Evolutionary conservation across 225 moss, liverwort and hornwort species (phyloP), one percentile per base, ranked within the genome.

Genomic region (Lunularia cruciata): DNA sequence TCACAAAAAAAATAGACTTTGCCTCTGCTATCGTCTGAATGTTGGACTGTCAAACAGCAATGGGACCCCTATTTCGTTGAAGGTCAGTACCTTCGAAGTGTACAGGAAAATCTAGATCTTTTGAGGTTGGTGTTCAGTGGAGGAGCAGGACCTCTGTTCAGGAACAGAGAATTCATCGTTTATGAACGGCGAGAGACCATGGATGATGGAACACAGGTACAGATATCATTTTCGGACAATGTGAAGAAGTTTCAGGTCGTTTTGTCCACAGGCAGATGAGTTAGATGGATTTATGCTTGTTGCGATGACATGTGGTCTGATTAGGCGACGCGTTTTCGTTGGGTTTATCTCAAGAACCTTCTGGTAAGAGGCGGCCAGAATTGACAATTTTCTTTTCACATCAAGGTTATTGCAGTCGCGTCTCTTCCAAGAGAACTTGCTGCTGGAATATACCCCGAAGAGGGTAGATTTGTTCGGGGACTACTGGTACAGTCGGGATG

Each of bases 181-280:
- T 85, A 85, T 57, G 85, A 85, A 74, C 73, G 85, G n/a, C 79
- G 82, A 23, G 82, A 85, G 67, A 85, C 82, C 33, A 85, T 85
- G 85, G 85, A 82, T 53, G 85, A 85, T 66, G 85, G 85, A 36
- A 85, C 85, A 30, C 79, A 85, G 85, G 85, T 85, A 70, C 54
- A 68, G 42, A 63, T 39, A 35, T 38, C 36, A 19, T 12, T 14
- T 18, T 40, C 47, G 8, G 38, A 61, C 35, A 4, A 55, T 10
- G 54, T 2, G 12, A 57, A 9, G 0, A 14, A 15, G 11, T 32
- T 57, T 32, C 15, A 32, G 57, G 27, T 32, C 57, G 16, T 27
- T 22, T 27, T 37, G 26, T 35, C 35, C 28, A 11, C 20, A 47
- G 31, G n/a, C 27, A 22, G 36, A 30, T 31, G 31, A 39, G 38